phyloP scores from a whole-genome alignment of 164 flowering plant species.

The Magnolia changhungtana region DNA sequence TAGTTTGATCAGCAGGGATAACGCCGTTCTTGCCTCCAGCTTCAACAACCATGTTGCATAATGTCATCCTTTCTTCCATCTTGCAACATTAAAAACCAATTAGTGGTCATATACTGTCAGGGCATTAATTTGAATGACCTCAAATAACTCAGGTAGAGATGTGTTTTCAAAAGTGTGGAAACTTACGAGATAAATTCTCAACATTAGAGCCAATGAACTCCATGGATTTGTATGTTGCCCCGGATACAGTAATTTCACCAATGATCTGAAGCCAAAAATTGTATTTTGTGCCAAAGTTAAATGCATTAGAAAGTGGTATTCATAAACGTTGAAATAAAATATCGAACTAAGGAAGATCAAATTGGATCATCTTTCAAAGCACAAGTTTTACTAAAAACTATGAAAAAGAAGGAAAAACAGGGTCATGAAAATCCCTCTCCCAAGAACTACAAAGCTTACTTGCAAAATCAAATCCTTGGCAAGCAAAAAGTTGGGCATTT shows the following conservation, averaged over 20 bases:
- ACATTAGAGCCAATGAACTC: conserved; percentile 93
- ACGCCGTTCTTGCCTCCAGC: conserved; percentile 99
- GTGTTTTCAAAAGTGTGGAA: neutral
- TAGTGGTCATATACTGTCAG: neutral
- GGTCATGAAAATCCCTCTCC: neutral
- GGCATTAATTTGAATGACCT: neutral
- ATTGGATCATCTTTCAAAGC: neutral
- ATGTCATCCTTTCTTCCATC: conserved; percentile 99
- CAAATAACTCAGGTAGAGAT: neutral
- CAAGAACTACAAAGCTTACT: conserved; percentile 40
- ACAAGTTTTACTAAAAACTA: neutral
- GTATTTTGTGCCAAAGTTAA: neutral
- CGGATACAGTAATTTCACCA: conserved; percentile 96
- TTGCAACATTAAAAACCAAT: conserved; percentile 15
- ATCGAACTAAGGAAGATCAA: neutral
- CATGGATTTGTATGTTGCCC: conserved; percentile 96
- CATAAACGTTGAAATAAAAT: neutral
- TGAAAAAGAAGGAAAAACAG: neutral
- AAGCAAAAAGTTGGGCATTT: conserved; percentile 87
- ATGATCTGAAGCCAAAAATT: conserved; percentile 56
- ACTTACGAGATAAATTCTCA: conserved; percentile 88
- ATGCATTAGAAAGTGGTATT: neutral
- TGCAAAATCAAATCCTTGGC: conserved; percentile 99
- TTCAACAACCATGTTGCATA: conserved; percentile 99
- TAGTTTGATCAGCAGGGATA: conserved; percentile 88